Conservation (phyloP, 176 grass and related monocot genomes). For the Triticum dicoccoides region DNA sequence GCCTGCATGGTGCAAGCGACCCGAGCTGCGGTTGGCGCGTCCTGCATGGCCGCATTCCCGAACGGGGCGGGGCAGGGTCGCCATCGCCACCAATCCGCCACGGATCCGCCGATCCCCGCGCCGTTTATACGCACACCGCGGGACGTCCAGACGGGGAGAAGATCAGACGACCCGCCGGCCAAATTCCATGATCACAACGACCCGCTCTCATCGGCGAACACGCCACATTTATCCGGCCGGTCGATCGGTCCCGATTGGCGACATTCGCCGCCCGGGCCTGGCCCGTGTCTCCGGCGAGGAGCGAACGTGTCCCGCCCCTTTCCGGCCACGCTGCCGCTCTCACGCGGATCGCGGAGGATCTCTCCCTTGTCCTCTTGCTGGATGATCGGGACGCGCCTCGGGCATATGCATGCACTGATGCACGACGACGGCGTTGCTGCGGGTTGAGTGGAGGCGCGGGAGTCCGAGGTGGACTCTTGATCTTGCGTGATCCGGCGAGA, state of each 20-base stretch:
- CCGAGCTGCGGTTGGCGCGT: not conserved
- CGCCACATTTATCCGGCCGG: not conserved
- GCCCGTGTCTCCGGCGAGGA: not conserved
- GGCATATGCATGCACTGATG: not conserved
- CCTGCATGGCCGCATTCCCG: not conserved
- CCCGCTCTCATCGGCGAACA: not conserved
- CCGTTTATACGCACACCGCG: not conserved
- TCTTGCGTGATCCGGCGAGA: slow-evolving; percentile 7
- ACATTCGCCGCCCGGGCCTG: not conserved
- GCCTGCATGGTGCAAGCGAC: not conserved
- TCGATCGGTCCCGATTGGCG: not conserved
- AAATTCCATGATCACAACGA: slow-evolving; percentile 2
- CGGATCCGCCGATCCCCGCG: not conserved
- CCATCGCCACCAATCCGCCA: not conserved
- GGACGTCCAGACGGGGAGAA: not conserved
- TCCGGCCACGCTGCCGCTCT: not conserved
- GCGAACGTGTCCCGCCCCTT: not conserved
- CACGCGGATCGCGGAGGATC: not conserved
- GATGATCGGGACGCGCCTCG: not conserved
- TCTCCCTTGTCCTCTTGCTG: slow-evolving; percentile 14
- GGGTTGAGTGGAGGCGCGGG: slow-evolving; percentile 14
- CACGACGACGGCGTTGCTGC: not conserved
- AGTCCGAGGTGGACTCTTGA: not conserved
- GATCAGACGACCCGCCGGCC: not conserved
- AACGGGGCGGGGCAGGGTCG: not conserved